Conservation (phyloP, 306 rosid species). For the Castanopsis chinensis region DNA sequence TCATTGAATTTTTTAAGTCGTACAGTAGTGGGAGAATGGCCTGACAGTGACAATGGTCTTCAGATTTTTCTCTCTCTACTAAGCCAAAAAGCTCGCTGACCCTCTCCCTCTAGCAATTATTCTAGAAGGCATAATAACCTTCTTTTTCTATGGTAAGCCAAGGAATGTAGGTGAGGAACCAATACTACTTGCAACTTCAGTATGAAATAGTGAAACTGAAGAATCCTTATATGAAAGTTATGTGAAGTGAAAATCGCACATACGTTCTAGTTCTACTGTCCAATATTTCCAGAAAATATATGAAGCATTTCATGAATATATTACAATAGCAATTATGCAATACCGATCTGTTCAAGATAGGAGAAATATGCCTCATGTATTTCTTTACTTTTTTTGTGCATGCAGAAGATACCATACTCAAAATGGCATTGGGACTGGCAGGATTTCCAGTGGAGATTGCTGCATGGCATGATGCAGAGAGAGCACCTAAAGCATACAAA, state of each 20-base stretch:
- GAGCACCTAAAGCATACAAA: conserved; percentile 71
- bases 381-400: conserved; percentile 76
- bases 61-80: too few species aligned
- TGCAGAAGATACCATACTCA: conserved; percentile 65
- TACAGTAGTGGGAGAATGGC: too few species aligned
- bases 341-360: conserved; percentile 73
- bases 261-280: neutral
- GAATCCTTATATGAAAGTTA: too few species aligned
- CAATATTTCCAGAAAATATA: neutral
- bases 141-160: too few species aligned
- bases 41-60: too few species aligned
- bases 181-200: neutral
- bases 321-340: conserved; percentile 9
- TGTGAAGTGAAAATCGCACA: neutral
- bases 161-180: neutral
- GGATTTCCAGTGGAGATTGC: conserved; percentile 56
- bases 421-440: conserved; percentile 57
- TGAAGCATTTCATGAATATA: conserved; percentile 10
- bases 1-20: too few species aligned
- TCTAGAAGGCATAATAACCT: too few species aligned
- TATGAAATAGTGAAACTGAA: neutral
- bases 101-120: too few species aligned
- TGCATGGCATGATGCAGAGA: conserved; percentile 73
- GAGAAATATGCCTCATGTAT: conserved; percentile 83
- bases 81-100: too few species aligned